Conservation (phyloP, 768 basidiomycete species). For the Austroboletus festivus region DNA sequence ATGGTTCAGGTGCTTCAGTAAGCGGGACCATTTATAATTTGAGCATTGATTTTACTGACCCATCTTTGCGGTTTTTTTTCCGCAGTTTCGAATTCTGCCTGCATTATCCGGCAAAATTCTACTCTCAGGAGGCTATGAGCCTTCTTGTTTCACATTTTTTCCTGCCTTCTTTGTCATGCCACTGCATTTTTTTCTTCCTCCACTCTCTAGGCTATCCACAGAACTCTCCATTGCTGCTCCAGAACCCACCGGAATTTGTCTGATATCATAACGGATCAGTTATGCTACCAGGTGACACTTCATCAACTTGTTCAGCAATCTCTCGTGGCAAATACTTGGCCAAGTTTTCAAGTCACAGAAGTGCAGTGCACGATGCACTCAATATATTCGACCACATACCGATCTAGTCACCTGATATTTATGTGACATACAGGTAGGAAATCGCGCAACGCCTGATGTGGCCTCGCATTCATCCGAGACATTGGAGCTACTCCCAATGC, state of each 20-base stretch:
- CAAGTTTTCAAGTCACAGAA: not conserved
- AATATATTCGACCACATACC: not conserved
- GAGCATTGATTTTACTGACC: conserved; percentile 14
- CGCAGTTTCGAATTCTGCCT: not conserved
- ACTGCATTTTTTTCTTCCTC: not conserved
- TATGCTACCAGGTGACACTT: conserved; percentile 6
- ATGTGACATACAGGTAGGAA: no score
- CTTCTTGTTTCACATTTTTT: conserved; percentile 2
- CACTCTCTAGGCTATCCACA: not conserved
- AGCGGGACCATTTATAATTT: conserved; percentile 18
- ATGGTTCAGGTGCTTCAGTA: conserved; percentile 15
- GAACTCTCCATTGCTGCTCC: not conserved
- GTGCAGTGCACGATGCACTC: conserved; percentile 5
- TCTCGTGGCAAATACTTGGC: not conserved
- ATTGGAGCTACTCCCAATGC: conserved; percentile 5
- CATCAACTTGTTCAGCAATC: not conserved
- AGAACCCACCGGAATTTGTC: not conserved
- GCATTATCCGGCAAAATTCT: not conserved
- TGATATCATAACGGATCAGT: no score
- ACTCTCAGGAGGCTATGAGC: not conserved
- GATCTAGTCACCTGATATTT: no score
- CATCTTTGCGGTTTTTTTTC: conserved; percentile 2
- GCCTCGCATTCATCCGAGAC: conserved; percentile 9
- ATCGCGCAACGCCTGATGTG: no score
- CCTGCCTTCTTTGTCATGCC: not conserved